Base-by-base conservation (phyloP, 257 asterid species). In the Solanum okadae region DNA sequence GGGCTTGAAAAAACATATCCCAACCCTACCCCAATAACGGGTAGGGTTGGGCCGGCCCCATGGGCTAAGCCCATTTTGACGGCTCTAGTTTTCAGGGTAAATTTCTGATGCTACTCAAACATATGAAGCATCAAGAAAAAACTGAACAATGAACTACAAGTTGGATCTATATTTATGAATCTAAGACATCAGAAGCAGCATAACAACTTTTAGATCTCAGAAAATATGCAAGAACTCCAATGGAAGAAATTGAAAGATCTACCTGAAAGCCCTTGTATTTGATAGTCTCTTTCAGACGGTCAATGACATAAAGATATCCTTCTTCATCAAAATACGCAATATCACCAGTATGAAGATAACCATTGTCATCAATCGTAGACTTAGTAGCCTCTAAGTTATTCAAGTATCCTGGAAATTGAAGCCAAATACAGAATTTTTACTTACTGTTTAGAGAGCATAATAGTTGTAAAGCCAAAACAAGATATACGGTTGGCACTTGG, bases 251-350 rank as follows among this genome's bases (percentile, higher is more conserved):
- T 82, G 23, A 56, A 76, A 37, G 1, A 38, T 63, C 29, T 84
- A 94, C 99, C 98, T 96, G 98, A 94, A 91, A 96, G 49, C 99
- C 99, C 90, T 94, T 94, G 91, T 92, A 96, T 90, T 96, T 96
- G 94, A 96, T 95, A 72, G 94, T 37, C 89, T 96, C 99, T 90
- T 96, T 96, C 93, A 95, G 88, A 56, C 99, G 95, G 88, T 96
- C 99, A 49, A 93, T 89, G 46, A 96, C 91, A 35, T 91, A 94
- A 76, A 96, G 85, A 87, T 94, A 93, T 85, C 98, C 98, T 52
- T 94, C 96, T 85, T 89, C 87, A 93, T 96, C 99, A 87, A 96
- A 95, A 90, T 89, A 93, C 31, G 89, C 98, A 23, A 96, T 93
- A 88, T 96, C 99, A 31, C 99, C 99, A 2, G 98, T 96, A 73